Evolutionary conservation across 371 early-diverging fungal species (phyloP), one percentile per base, ranked within the genome.

Genomic region (Saksenaea vasiformis): DNA sequence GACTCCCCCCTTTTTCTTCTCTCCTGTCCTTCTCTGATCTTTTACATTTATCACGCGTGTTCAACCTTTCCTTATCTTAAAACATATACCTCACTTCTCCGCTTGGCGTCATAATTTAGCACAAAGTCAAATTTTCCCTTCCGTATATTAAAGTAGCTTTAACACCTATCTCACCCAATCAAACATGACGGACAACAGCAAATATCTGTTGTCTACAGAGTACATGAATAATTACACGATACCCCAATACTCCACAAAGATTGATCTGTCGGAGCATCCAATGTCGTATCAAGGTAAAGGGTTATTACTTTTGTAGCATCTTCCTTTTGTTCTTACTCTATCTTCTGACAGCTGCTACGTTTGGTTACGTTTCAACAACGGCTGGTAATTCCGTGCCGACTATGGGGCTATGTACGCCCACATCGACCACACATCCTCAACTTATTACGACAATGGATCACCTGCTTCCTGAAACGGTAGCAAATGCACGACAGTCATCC

Each of bases 351-450:
- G 56, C 36, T 14, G 27, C 14, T 22, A 11, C 37, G 15, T 31
- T 56, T 17, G 36, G 15, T 24, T 28, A 36, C 35, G 22, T 39
- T 19, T 19, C 37, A 41, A 43, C 56, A 26, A 19, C 54, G 26
- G 59, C 65, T 35, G 54, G 37, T 31, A 64, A 58, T 34, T 37
- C 65, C 14, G 39, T 59, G 37, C 26, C 61, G 36, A 61, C 54
- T 22, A 54, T 54, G 38, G 54, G 38, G 27, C 11, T 64, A 27
- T 57, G 58, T 37, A 36, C 38, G 22, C n/a, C 37, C 24, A 22
- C 58, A 14, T n/a, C 41, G n/a, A 57, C 35, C 24, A 22, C 17
- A 9, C 58, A 38, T 26, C 10, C 58, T 57, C 58, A 57, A 19
- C 38, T n/a, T 19, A 26, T 38, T 24, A 57, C 58, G 37, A 47